Conservation (phyloP, 2,329 filamentous ascomycete species). For the Fusarium brevicatenulatum region DNA sequence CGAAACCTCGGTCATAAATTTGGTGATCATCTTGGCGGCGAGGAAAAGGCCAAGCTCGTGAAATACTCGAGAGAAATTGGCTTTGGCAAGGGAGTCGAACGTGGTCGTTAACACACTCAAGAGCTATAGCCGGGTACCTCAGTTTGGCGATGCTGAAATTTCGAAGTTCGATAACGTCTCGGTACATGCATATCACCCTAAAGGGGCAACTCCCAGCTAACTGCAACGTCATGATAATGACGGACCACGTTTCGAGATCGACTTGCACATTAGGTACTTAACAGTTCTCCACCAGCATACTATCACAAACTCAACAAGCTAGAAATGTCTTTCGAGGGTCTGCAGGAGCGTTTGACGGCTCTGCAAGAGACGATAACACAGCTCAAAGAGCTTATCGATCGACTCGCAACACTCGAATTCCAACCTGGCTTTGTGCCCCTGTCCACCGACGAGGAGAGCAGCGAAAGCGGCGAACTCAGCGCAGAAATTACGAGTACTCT, state of each 20-base stretch:
- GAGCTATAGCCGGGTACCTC: background rate
- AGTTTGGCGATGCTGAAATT: conserved; percentile 39
- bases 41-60: conserved; percentile 10
- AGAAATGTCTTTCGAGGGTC: conserved; percentile 65
- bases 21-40: conserved; percentile 75
- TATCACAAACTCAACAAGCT: background rate
- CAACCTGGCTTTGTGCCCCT: conserved; percentile 67
- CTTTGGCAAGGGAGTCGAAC: conserved; percentile 1
- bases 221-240: conserved; percentile 41
- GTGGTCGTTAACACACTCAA: conserved; percentile 15
- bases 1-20: conserved; percentile 85
- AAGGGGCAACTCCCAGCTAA: conserved; percentile 23
- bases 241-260: conserved; percentile 41
- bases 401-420: conserved; percentile 67
- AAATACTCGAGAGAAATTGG: background rate
- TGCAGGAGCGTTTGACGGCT: conserved; percentile 69
- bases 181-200: conserved; percentile 42
- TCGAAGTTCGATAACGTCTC: conserved; percentile 19
- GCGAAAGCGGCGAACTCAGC: conserved; percentile 75
- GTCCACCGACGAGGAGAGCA: conserved; percentile 59
- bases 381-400: conserved; percentile 67
- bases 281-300: background rate
- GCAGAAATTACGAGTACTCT: conserved; percentile 83
- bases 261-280: conserved; percentile 6
- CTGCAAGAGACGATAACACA: conserved; percentile 70